These are phyloP conservation scores for Diaporthe amygdali DNA, from an alignment of 2,329 filamentous ascomycete species.

Conservation along the genomic window DNA sequence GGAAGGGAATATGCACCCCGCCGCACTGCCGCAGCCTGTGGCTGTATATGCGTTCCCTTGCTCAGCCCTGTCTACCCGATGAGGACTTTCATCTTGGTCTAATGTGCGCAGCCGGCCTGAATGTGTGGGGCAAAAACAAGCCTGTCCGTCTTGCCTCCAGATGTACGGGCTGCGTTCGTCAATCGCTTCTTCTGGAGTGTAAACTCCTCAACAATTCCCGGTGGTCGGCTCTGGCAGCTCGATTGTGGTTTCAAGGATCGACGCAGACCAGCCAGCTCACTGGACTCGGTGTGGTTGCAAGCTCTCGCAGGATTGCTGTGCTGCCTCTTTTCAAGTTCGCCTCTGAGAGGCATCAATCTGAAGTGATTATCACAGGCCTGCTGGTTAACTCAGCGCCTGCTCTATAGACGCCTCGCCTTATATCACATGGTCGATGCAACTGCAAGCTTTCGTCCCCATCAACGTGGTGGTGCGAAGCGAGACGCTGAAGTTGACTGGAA, in stretches of 20 bases:
- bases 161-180: not conserved
- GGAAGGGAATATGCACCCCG: not conserved
- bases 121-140: not conserved
- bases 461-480: not conserved
- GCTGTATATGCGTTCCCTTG: not conserved
- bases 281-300: not conserved
- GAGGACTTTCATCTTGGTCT: not conserved
- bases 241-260: not conserved
- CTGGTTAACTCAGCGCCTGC: not conserved
- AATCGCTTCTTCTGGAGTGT: not conserved
- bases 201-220: not conserved
- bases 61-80: not conserved
- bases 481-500: not conserved
- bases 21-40: not conserved
- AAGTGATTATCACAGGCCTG: not conserved
- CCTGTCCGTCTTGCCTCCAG: not conserved
- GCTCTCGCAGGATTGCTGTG: not conserved
- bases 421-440: not conserved
- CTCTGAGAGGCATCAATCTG: not conserved
- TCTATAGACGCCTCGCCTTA: not conserved
- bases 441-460: not conserved
- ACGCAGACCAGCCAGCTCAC: not conserved
- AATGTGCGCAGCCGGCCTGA: not conserved
- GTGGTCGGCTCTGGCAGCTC: not conserved
- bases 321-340: too few species aligned